Evolutionary conservation across 805 yeast genomes (phyloP).

Genomic region (Myxozyma sirexii): DNA sequence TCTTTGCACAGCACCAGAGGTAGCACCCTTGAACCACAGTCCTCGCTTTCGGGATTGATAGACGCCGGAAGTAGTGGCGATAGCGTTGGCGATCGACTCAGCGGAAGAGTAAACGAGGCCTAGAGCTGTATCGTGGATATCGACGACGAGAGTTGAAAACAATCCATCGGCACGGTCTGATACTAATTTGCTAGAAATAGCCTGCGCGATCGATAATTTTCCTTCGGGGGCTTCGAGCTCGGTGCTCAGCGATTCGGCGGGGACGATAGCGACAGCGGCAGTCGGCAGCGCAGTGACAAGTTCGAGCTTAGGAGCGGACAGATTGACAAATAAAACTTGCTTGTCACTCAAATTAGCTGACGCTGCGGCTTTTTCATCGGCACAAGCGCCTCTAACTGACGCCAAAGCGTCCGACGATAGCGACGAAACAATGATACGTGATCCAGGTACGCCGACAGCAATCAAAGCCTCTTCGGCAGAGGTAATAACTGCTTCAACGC

Average conservation of each 20-base stretch:
- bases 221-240: slow-evolving; percentile 24
- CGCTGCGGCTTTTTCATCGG: slow-evolving; percentile 16
- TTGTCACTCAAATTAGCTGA: slow-evolving; percentile 17
- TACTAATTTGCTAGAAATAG: slow-evolving; percentile 17
- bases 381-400: slow-evolving; percentile 33
- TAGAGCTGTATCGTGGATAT: slow-evolving; percentile 65
- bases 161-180: slow-evolving; percentile 89
- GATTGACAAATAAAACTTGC: slow-evolving; percentile 32
- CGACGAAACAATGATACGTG: slow-evolving; percentile 48
- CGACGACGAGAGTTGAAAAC: slow-evolving; percentile 80
- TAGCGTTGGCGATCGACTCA: slow-evolving; percentile 79
- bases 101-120: slow-evolving; percentile 90
- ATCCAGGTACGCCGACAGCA: slow-evolving; percentile 55
- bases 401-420: background rate
- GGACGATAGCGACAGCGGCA: slow-evolving; percentile 33
- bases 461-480: slow-evolving; percentile 43
- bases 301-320: slow-evolving; percentile 20
- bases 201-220: slow-evolving; percentile 29
- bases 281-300: slow-evolving; percentile 16
- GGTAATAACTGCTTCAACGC: slow-evolving; percentile 53
- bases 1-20: slow-evolving; percentile 93
- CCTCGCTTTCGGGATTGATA: slow-evolving; percentile 90
- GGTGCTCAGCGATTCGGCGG: slow-evolving; percentile 26
- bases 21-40: slow-evolving; percentile 93
- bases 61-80: slow-evolving; percentile 81